These are phyloP conservation scores for Leptodontidium sp. DNA, from an alignment of 2,329 filamentous ascomycete genomes.

Conservation along the genomic window DNA sequence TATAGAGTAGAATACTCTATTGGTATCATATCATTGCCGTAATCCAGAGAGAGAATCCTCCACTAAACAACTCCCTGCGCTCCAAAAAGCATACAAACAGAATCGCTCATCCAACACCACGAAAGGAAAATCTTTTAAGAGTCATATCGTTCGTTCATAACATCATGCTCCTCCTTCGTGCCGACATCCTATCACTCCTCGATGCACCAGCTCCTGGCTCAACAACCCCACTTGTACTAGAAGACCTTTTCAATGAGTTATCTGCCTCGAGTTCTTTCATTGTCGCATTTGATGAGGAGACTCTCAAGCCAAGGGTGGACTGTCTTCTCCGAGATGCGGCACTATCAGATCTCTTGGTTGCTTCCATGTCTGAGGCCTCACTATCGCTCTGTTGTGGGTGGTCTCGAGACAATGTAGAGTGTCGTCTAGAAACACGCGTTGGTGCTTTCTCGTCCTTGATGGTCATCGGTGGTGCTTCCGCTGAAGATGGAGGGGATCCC, in stretches of 20 bases:
- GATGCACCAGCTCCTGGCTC: slow-evolving; percentile 30
- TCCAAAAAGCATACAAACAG: slow-evolving; percentile 25
- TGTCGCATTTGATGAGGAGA: slow-evolving; percentile 29
- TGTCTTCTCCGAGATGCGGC: slow-evolving; percentile 40
- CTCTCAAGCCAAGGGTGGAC: slow-evolving; percentile 41
- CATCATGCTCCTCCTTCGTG: slow-evolving; percentile 48
- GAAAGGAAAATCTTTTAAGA: slow-evolving; percentile 25
- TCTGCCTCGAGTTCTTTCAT: slow-evolving; percentile 32
- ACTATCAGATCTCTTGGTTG: slow-evolving; percentile 28
- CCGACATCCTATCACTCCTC: slow-evolving; percentile 44
- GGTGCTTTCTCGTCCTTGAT: slow-evolving; percentile 33
- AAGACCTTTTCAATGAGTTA: slow-evolving; percentile 35
- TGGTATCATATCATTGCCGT: slow-evolving; percentile 44
- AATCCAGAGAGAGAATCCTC: slow-evolving; percentile 29
- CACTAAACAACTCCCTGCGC: slow-evolving; percentile 23
- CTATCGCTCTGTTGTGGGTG: slow-evolving; percentile 30
- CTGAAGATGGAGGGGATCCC: slow-evolving; percentile 35
- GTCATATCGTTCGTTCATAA: slow-evolving; percentile 40
- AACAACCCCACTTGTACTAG: slow-evolving; percentile 30
- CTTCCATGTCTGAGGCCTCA: slow-evolving; percentile 41
- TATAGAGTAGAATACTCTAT: slow-evolving; percentile 35
- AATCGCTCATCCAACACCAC: slow-evolving; percentile 38
- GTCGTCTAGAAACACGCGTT: slow-evolving; percentile 39
- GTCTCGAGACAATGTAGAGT: slow-evolving; percentile 35
- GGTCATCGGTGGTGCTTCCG: slow-evolving; percentile 25